Percentiles rank a stretch among this genome's conserved stretches.
These are phyloP conservation scores for Coemansia reversa DNA, from an alignment of 192 early-diverging fungal genomes.

Conservation along the genomic window DNA sequence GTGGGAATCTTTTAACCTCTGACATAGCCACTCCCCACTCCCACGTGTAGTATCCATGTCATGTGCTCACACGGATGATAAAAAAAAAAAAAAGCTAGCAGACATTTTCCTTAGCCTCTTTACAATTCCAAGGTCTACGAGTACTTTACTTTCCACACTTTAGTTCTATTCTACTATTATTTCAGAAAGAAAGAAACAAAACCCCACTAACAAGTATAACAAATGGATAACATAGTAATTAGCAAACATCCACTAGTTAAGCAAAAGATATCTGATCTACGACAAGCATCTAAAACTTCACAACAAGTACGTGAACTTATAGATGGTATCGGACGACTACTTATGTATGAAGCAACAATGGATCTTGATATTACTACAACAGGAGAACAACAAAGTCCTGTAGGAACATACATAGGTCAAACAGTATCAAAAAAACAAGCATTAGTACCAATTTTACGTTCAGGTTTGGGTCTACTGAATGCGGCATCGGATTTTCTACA, in stretches of 20 bases:
- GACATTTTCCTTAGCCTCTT: not conserved
- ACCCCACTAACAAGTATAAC: not conserved
- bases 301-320: constrained; percentile 58
- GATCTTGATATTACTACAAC: constrained; percentile 37
- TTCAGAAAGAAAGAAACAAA: no score
- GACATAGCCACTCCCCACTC: not conserved
- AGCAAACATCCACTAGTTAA: constrained; percentile 61
- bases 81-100: not conserved
- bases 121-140: no score
- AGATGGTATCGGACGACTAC: constrained; percentile 54
- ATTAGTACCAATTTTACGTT: constrained; percentile 66
- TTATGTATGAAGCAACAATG: constrained; percentile 65
- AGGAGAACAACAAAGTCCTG: constrained; percentile 48
- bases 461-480: constrained; percentile 61
- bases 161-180: not conserved
- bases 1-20: not conserved
- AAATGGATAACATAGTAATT: constrained; percentile 32
- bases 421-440: constrained; percentile 49
- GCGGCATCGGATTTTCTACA: constrained; percentile 63
- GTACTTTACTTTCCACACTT: no score
- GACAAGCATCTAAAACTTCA: constrained; percentile 48
- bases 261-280: constrained; percentile 60
- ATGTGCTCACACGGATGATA: no score
- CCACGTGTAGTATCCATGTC: no score
- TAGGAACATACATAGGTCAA: constrained; percentile 47